Percentiles rank a stretch among this genome's conserved stretches.
Conservation (phyloP, 2,329 filamentous ascomycete species). For the Phaeosphaeriaceae sp. region DNA sequence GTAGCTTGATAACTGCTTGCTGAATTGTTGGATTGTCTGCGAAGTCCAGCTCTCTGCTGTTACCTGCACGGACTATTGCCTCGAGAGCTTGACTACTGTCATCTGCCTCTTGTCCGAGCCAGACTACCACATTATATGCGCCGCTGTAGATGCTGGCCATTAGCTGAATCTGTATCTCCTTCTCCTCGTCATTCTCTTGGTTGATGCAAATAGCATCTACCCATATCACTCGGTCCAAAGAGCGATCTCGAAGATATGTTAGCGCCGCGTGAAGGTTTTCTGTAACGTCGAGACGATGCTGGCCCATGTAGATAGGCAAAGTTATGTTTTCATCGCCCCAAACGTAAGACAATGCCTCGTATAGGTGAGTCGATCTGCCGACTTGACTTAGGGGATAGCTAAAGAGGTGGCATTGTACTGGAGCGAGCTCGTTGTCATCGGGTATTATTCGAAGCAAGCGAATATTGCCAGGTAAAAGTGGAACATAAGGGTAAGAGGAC, state of each 20-base stretch:
- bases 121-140: constrained; percentile 19
- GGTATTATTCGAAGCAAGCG: constrained; percentile 18
- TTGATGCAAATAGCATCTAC: constrained; percentile 10
- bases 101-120: constrained; percentile 17
- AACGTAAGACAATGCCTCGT: constrained; percentile 18
- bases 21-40: constrained; percentile 5
- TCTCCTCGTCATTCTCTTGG: constrained; percentile 15
- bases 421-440: constrained; percentile 7
- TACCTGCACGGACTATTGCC: constrained; percentile 13
- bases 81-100: constrained; percentile 16
- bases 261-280: constrained; percentile 12
- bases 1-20: constrained; percentile 16
- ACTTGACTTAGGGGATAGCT: constrained; percentile 11
- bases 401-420: constrained; percentile 18
- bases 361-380: constrained; percentile 1
- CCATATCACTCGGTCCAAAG: constrained; percentile 11
- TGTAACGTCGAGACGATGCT: constrained; percentile 8
- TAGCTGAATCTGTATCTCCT: constrained; percentile 13
- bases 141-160: constrained; percentile 20
- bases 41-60: constrained; percentile 2
- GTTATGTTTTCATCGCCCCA: constrained; percentile 6
- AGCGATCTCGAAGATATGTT: constrained; percentile 10
- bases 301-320: constrained; percentile 10
- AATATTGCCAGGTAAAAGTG: constrained; percentile 9
- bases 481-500: background rate